These are phyloP conservation scores for Rubia tinctorum DNA, from an alignment of 305 asterid genomes.

Conservation along the genomic window DNA sequence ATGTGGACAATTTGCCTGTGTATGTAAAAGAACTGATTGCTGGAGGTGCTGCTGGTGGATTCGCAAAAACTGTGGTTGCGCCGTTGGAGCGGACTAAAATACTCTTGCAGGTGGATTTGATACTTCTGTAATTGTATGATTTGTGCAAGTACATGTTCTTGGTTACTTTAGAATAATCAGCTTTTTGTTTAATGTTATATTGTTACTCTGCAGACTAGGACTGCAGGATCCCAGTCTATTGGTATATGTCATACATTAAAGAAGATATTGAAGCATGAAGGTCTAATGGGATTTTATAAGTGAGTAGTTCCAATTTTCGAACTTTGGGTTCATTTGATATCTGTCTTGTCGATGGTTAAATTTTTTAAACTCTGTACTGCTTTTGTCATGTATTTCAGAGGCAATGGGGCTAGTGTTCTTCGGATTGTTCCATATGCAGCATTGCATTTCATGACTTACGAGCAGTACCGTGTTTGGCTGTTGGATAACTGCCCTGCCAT, in stretches of 20 bases:
- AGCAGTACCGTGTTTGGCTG: conserved; percentile 78
- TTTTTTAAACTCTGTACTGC: neutral
- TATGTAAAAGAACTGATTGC: conserved; percentile 94
- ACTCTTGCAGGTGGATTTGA: conserved; percentile 64
- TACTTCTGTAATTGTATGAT: neutral
- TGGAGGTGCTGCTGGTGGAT: conserved; percentile 94
- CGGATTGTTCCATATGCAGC: conserved; percentile 98
- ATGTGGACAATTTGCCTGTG: conserved; percentile 61
- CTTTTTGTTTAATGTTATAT: neutral
- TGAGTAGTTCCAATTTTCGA: conserved; percentile 31
- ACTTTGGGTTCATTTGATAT: neutral
- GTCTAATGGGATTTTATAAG: conserved; percentile 86
- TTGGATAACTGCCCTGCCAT: conserved; percentile 64
- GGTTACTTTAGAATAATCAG: neutral
- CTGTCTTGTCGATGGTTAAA: neutral
- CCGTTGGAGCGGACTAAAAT: conserved; percentile 92
- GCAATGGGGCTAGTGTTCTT: conserved; percentile 97
- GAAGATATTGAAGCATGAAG: conserved; percentile 83
- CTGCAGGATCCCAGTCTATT: conserved; percentile 74
- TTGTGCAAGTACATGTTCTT: neutral
- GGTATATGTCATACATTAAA: conserved; percentile 80
- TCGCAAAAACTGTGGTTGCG: conserved; percentile 92
- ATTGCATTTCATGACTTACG: conserved; percentile 92
- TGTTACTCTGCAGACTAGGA: conserved; percentile 59
- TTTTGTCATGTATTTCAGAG: conserved; percentile 42